Conservation (phyloP, 2,329 filamentous ascomycete genomes). For the Blastomyces gilchristii region DNA sequence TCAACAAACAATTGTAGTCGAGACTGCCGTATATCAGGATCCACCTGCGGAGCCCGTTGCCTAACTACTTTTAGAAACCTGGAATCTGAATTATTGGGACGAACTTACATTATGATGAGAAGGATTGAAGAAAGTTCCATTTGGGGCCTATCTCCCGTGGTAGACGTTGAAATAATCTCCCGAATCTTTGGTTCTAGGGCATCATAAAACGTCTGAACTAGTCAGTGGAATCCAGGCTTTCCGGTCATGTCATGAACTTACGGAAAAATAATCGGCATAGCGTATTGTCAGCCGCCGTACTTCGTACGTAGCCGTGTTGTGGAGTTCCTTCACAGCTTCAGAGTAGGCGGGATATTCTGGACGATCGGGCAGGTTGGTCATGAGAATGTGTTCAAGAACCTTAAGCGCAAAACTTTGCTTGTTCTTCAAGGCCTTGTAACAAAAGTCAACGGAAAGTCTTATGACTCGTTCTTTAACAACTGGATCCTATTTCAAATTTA, state of each 20-base stretch:
- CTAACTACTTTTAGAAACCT: slow-evolving; percentile 31
- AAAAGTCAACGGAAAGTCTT: slow-evolving; percentile 74
- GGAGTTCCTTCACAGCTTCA: slow-evolving; percentile 81
- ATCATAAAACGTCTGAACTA: slow-evolving; percentile 62
- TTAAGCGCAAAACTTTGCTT: slow-evolving; percentile 74
- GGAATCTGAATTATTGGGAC: not conserved
- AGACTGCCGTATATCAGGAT: slow-evolving; percentile 57
- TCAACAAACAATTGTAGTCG: slow-evolving; percentile 68
- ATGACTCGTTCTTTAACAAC: slow-evolving; percentile 71
- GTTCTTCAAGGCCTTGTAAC: slow-evolving; percentile 66
- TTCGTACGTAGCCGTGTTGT: slow-evolving; percentile 74
- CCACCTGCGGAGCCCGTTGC: slow-evolving; percentile 69
- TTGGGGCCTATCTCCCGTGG: slow-evolving; percentile 69
- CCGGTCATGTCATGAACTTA: slow-evolving; percentile 32
- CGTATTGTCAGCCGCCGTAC: slow-evolving; percentile 78
- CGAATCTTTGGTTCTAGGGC: slow-evolving; percentile 74
- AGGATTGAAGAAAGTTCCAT: slow-evolving; percentile 83
- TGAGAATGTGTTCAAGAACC: slow-evolving; percentile 81
- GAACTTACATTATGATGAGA: slow-evolving; percentile 72
- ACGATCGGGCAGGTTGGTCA: slow-evolving; percentile 65
- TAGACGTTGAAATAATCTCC: slow-evolving; percentile 59
- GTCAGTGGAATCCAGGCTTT: slow-evolving; percentile 20
- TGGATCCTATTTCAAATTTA: slow-evolving; percentile 49
- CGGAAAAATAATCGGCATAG: slow-evolving; percentile 81
- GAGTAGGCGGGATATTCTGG: slow-evolving; percentile 64